Evolutionary conservation across 768 basidiomycete species (phyloP).

Genomic region (Gautieria morchelliformis): DNA sequence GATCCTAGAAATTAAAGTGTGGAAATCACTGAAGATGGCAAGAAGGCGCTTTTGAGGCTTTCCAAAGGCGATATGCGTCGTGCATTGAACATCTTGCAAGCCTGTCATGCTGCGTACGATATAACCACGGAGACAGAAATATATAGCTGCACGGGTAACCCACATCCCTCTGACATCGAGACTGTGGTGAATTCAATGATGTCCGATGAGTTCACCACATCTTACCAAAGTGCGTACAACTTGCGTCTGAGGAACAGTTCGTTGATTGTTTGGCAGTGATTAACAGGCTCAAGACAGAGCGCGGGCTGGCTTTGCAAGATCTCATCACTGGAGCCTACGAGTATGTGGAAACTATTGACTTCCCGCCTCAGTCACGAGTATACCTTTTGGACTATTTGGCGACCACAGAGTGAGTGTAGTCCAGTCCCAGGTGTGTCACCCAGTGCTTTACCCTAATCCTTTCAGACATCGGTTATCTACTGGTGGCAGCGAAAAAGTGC

Average conservation of each 20-base stretch:
- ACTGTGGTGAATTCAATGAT: constrained; percentile 93
- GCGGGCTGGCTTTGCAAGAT: constrained; percentile 92
- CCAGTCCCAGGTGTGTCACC: not conserved
- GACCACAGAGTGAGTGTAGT: constrained; percentile 74
- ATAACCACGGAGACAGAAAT: constrained; percentile 80
- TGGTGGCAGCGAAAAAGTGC: constrained; percentile 90
- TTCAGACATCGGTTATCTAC: constrained; percentile 81
- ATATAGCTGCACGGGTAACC: constrained; percentile 94
- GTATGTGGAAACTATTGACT: constrained; percentile 75
- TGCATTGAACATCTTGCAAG: constrained; percentile 92
- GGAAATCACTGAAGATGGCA: constrained; percentile 78
- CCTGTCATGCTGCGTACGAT: constrained; percentile 96
- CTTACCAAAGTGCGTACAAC: constrained; percentile 58
- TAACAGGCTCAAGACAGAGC: constrained; percentile 75
- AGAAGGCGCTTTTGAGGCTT: constrained; percentile 83
- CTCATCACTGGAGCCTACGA: constrained; percentile 88
- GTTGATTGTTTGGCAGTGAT: constrained; percentile 53
- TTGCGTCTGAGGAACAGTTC: not conserved
- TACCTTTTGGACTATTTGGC: constrained; percentile 90
- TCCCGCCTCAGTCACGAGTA: constrained; percentile 77
- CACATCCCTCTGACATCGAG: constrained; percentile 92
- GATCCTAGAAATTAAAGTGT: constrained; percentile 44
- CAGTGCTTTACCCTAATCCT: not conserved
- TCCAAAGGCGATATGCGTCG: constrained; percentile 97
- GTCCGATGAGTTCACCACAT: constrained; percentile 88